Conservation (phyloP, 805 yeast genomes). For the Metschnikowia santaceciliae region DNA sequence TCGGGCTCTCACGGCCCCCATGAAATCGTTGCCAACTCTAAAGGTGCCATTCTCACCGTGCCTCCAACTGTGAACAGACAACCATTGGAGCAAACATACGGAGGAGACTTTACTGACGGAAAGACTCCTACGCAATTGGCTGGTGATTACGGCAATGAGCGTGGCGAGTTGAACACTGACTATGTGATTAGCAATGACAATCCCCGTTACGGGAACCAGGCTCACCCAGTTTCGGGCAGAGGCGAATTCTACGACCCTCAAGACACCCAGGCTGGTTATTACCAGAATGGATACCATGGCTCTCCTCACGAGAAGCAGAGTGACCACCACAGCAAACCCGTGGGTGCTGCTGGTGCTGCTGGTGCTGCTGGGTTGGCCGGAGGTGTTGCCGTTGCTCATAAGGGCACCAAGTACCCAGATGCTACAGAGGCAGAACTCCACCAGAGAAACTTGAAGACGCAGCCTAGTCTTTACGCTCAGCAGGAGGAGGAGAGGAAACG, state of each 20-base stretch:
- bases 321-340: conserved; percentile 2
- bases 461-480: conserved; percentile 19
- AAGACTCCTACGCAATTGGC: conserved; percentile 28
- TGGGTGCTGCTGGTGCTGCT: conserved; percentile 12
- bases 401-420: conserved; percentile 17
- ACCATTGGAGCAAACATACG: conserved; percentile 26
- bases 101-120: conserved; percentile 34
- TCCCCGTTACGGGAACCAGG: conserved; percentile 30
- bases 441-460: conserved; percentile 20
- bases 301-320: not conserved
- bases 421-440: conserved; percentile 23
- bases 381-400: conserved; percentile 13
- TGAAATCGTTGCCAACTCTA: conserved; percentile 9
- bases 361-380: conserved; percentile 12
- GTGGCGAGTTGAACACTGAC: not conserved
- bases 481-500: conserved; percentile 13
- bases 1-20: conserved; percentile 1
- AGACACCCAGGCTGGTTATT: conserved; percentile 35
- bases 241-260: conserved; percentile 34
- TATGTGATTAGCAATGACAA: conserved; percentile 19
- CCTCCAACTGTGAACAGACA: conserved; percentile 28
- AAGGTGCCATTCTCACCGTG: conserved; percentile 26
- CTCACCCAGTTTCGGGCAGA: conserved; percentile 24
- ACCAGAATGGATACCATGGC: conserved; percentile 7
- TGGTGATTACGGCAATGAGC: not conserved